Evolutionary conservation across 371 early-diverging fungal species (phyloP), one percentile per base, ranked within the genome.

Genomic region (Quaeritorhiza haematococci): DNA sequence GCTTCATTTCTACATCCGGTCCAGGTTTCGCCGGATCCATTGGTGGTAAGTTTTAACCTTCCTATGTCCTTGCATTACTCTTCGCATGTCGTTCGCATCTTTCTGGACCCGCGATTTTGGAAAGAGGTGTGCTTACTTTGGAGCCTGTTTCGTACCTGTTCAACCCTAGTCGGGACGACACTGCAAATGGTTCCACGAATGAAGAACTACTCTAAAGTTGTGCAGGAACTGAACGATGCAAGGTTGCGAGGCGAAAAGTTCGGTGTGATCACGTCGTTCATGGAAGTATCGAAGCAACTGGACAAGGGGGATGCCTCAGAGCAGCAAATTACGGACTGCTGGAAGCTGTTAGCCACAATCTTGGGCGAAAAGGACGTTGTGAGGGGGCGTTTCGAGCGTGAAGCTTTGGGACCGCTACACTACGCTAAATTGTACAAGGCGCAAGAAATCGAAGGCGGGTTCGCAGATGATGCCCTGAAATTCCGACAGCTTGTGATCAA

Each of bases 271-370:
- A 15, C 27, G 17, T 28, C 50, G 17, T 63, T 68, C 43, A 19
- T 26, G 7, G 44, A 55, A 3, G 58, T 60, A 15, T 47, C 63
- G 17, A 2, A 21, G 19, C 17, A 51, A 17, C 57, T 67, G 30
- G 63, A 66, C n/a, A 56, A 64, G 23, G 62, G 55, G 19, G 58
- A 63, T 38, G 47, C 30, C 17, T 33, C 49, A 33, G 49, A 65
- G 35, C 10, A 62, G 32, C 56, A 72, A 34, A 56, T 83, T 10
- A 58, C 66, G 33, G 73, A 78, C 28, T 75, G 74, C 46, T 85
- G 83, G 83, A 56, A 59, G 23, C 59, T 82, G 38, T 58, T 85
- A 24, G 62, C 68, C n/a, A 60, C 63, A 2, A 71, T 78, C 23
- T 51, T 78, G 47, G 69, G 67, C 19, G 80, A 79, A 43, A 59